A percentile compares a stretch with the other conserved stretches of the same genome.
phyloP scores from a whole-genome alignment of 129 eudicot species.

The Flaveria linearis region DNA sequence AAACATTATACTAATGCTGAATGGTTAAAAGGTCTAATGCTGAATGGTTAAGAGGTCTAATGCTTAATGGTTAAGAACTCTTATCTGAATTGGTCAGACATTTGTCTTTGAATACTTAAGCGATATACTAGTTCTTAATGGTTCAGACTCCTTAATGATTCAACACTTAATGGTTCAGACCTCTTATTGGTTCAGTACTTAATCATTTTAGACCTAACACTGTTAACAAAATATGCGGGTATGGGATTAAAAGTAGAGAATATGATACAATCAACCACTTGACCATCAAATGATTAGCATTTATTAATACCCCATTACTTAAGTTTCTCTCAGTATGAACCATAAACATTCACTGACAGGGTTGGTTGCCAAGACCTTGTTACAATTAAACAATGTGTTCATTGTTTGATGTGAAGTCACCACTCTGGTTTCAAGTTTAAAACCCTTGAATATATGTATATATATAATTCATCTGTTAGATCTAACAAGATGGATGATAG shows the following conservation, averaged over 20 bases:
- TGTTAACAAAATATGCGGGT: no score
- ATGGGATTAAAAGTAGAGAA: neutral
- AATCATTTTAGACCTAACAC: no score
- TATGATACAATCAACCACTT: neutral
- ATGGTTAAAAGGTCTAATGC: no score
- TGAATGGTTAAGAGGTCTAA: no score
- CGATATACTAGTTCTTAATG: no score
- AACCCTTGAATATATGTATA: neutral
- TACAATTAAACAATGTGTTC: neutral
- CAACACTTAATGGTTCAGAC: no score
- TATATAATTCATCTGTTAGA: neutral
- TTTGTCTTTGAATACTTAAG: no score
- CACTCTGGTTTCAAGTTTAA: neutral
- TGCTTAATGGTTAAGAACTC: no score
- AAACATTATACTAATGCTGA: no score
- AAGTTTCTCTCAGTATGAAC: conserved; percentile 39
- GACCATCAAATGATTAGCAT: conserved; percentile 35
- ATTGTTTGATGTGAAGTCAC: neutral
- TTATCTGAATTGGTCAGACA: no score
- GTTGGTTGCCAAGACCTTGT: conserved; percentile 34
- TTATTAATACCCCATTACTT: conserved; percentile 7
- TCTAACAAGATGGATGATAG: conserved; percentile 9
- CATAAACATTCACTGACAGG: conserved; percentile 41
- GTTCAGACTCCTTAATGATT: no score
- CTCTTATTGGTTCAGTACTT: no score